phyloP scores from a whole-genome alignment of 495 filamentous ascomycete genomes.

The Apodospora peruviana region DNA sequence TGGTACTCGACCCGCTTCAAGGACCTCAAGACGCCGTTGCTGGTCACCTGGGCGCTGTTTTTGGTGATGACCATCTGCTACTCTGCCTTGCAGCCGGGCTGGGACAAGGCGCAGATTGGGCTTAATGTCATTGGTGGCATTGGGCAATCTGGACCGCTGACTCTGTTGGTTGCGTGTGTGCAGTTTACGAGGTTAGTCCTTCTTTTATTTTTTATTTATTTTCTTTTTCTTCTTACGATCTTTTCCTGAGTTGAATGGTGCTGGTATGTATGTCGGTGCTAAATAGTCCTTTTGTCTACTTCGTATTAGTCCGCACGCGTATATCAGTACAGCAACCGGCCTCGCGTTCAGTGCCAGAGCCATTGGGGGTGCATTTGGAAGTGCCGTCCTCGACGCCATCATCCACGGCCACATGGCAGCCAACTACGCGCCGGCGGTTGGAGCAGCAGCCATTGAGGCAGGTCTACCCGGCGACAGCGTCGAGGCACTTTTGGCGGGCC shows the following conservation, averaged over 20 bases:
- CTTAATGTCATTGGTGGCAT: constrained; percentile 45
- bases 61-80: constrained; percentile 44
- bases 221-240: no score
- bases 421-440: constrained; percentile 32
- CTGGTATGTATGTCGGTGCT: no score
- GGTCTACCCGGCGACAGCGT: constrained; percentile 37
- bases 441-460: constrained; percentile 30
- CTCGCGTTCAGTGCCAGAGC: constrained; percentile 50
- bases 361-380: constrained; percentile 51
- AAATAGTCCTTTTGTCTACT: neutral
- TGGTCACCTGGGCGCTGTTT: constrained; percentile 44
- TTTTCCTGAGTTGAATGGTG: no score
- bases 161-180: constrained; percentile 44
- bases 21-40: constrained; percentile 43
- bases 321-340: constrained; percentile 49
- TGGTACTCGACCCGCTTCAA: constrained; percentile 46
- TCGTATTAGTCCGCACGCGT: constrained; percentile 45
- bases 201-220: no score
- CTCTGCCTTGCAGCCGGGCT: constrained; percentile 38
- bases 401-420: constrained; percentile 42
- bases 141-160: constrained; percentile 45
- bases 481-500: constrained; percentile 26
- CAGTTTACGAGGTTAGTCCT: constrained; percentile 37
- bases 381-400: constrained; percentile 49
- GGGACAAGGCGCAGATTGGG: constrained; percentile 42